Base-by-base conservation (phyloP, 345 rosid genomes). In the Salix arbutifolia region DNA sequence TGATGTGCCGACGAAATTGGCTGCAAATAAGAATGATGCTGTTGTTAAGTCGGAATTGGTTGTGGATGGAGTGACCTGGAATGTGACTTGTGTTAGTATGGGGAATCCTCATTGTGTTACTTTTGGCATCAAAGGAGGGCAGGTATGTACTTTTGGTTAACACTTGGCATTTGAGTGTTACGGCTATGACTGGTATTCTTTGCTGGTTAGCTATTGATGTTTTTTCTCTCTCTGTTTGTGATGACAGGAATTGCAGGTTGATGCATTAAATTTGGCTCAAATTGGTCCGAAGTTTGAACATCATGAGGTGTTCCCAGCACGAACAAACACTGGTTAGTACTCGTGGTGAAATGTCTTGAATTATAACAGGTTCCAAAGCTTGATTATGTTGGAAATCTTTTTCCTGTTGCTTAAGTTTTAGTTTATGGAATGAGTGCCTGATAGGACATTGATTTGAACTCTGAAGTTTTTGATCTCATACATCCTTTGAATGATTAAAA, bases 91-190 rank as follows among this genome's bases (percentile, higher is more conserved):
- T 73, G 97, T 94, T 83, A 92, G 98, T 67, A 96, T 94, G 99
- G 98, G 99, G 17, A 96, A 96, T 85, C 99, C 99, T 68, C 99
- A 96, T 72, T 96, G 99, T 73, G 70, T 96, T 30, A 91, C 92
- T 69, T 92, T 94, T 62, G 95, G 97, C 56, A 84, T 81, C 46
- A 86, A 86, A 75, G 89, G 78, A 78, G 86, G 83, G 64, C 83
- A 87, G 96, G 99, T 96, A 83, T 72, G 83, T 71, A 28, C 46
- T 56, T 73, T 73, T 79, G 25, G 61, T 67, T 69, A 61, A 64
- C 71, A 12, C 5, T 9, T 31, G 2, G n/a, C 38, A 28, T 65
- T 25, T 26, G 38, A 2, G 68, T 26, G 2, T 31, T 65, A 25
- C 7, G 25, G 40, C 37, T 18, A 31, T 16, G 35, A 14, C 5